Evolutionary conservation across 2,329 filamentous ascomycete species (phyloP).

Genomic region (Epicoccum nigrum): DNA sequence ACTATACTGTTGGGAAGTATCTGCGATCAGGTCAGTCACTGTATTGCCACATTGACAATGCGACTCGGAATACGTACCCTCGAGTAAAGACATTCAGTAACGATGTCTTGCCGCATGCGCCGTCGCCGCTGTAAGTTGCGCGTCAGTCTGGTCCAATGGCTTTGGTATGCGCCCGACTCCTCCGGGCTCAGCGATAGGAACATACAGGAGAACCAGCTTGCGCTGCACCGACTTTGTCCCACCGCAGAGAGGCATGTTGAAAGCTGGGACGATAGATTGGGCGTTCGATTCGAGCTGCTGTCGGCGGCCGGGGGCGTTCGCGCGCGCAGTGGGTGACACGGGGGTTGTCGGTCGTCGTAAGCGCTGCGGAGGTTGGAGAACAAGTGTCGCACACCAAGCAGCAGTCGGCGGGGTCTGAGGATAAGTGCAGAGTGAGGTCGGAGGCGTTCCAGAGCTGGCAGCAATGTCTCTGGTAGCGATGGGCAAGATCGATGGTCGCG

Average conservation of each 20-base stretch:
- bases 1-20: slow-evolving; percentile 97
- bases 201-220: slow-evolving; percentile 92
- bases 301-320: slow-evolving; percentile 31
- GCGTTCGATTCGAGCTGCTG: slow-evolving; percentile 30
- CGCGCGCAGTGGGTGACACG: slow-evolving; percentile 33
- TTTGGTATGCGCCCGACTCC: slow-evolving; percentile 7
- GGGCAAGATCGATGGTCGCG: slow-evolving; percentile 19
- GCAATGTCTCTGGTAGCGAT: slow-evolving; percentile 23
- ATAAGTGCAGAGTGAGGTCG: slow-evolving; percentile 19
- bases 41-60: background rate
- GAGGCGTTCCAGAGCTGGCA: slow-evolving; percentile 31
- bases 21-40: slow-evolving; percentile 52
- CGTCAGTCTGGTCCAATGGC: slow-evolving; percentile 35
- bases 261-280: slow-evolving; percentile 21
- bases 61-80: slow-evolving; percentile 67
- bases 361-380: slow-evolving; percentile 16
- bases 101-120: slow-evolving; percentile 96
- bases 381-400: slow-evolving; percentile 13
- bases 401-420: slow-evolving; percentile 21
- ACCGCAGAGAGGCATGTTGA: slow-evolving; percentile 56
- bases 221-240: slow-evolving; percentile 80
- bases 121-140: slow-evolving; percentile 73
- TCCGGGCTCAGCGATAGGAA: slow-evolving; percentile 29
- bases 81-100: slow-evolving; percentile 97
- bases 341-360: slow-evolving; percentile 17